Conservation (phyloP, 2,329 filamentous ascomycete species). For the Talaromyces sp. region DNA sequence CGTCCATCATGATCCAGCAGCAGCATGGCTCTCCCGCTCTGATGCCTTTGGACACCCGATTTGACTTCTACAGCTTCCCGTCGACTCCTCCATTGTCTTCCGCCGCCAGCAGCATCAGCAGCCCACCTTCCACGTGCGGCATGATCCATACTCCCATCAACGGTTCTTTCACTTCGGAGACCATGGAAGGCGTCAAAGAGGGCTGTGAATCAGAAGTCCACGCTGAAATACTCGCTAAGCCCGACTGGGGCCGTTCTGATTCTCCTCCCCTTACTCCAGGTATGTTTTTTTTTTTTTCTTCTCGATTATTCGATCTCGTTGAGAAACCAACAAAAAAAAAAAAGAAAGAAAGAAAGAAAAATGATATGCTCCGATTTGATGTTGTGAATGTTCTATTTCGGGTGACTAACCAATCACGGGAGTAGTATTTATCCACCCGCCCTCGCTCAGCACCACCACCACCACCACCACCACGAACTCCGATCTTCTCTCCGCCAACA, state of each 20-base stretch:
- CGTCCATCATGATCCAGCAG: slow-evolving; percentile 64
- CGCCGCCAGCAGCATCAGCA: slow-evolving; percentile 79
- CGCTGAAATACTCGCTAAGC: slow-evolving; percentile 66
- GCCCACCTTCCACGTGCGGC: slow-evolving; percentile 71
- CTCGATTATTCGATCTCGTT: slow-evolving; percentile 13
- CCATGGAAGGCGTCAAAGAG: slow-evolving; percentile 65
- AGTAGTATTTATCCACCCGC: slow-evolving; percentile 63
- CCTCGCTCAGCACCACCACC: no score
- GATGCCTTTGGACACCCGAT: slow-evolving; percentile 70
- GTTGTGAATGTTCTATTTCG: slow-evolving; percentile 15
- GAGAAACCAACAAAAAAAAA: no score
- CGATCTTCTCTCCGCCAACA: slow-evolving; percentile 68
- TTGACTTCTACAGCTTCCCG: slow-evolving; percentile 69
- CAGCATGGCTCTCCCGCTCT: slow-evolving; percentile 55
- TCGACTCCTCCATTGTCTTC: slow-evolving; percentile 84
- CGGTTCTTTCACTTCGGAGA: slow-evolving; percentile 71
- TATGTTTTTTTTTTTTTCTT: slow-evolving; percentile 50
- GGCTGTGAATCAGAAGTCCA: slow-evolving; percentile 66
- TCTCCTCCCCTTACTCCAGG: slow-evolving; percentile 89
- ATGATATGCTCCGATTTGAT: background rate
- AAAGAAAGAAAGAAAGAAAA: background rate
- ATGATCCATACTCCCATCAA: slow-evolving; percentile 78
- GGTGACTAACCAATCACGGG: slow-evolving; percentile 25
- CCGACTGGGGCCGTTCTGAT: slow-evolving; percentile 71
- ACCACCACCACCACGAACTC: slow-evolving; percentile 58